Percentiles rank a stretch among this genome's conserved stretches.
These are phyloP conservation scores for Lecanicillium sp. DNA, from an alignment of 2,329 filamentous ascomycete species.

Conservation along the genomic window DNA sequence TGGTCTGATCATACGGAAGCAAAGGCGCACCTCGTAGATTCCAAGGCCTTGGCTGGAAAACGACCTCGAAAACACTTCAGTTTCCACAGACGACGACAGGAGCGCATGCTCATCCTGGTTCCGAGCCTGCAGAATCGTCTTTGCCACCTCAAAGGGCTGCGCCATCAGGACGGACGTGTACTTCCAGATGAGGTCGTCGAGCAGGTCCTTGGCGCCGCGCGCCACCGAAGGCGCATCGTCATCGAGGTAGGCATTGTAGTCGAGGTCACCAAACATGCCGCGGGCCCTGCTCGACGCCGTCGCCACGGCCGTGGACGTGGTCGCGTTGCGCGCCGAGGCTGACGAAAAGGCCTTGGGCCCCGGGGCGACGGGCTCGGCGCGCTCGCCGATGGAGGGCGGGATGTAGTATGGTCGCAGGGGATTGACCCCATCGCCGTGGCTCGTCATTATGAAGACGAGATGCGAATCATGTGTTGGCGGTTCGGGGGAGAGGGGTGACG, in stretches of 20 bases:
- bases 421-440: constrained; percentile 46
- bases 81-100: constrained; percentile 19
- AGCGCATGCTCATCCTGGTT: constrained; percentile 45
- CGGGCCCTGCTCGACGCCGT: constrained; percentile 57
- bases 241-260: constrained; percentile 81
- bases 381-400: constrained; percentile 49
- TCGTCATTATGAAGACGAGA: constrained; percentile 34
- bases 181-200: constrained; percentile 86
- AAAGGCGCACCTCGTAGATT: constrained; percentile 28
- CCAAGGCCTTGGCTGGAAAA: constrained; percentile 28
- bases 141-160: constrained; percentile 96
- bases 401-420: constrained; percentile 67
- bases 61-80: constrained; percentile 23
- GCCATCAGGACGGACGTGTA: constrained; percentile 84
- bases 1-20: neutral
- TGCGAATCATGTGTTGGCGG: constrained; percentile 21
- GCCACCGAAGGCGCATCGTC: constrained; percentile 70
- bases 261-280: constrained; percentile 81
- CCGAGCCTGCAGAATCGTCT: constrained; percentile 80
- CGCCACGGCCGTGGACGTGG: constrained; percentile 23
- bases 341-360: constrained; percentile 41
- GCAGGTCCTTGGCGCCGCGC: constrained; percentile 66
- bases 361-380: constrained; percentile 31
- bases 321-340: constrained; percentile 34
- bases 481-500: constrained; percentile 15